Base-by-base conservation (phyloP, 495 filamentous ascomycete species). In the Talaromyces stipitatus region DNA sequence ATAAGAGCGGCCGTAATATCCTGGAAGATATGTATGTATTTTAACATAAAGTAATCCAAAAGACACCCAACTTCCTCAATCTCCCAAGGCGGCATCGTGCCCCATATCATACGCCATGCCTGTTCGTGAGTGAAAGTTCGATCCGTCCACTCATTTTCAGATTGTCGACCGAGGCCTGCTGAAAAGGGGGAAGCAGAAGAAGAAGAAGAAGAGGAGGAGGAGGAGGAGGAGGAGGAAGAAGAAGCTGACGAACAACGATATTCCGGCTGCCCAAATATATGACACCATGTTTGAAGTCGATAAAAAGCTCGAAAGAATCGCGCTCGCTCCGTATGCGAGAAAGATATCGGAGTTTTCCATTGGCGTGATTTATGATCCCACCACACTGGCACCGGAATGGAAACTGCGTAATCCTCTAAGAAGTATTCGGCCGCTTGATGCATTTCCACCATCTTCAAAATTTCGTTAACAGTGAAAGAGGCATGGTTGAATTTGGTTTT, bases 1-100 rank as follows among this genome's bases (percentile, higher is more conserved):
- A 51, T 30, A 20, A 51, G 23, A 7, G 24, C 5, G 18, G 24
- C 18, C 26, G 48, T 51, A 16, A 51, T 51, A n/a, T 51, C 48
- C 28, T 51, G 24, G 14, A 51, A 51, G 0, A 51, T 16, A 7
- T 51, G 26, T 3, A 30, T 28, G 16, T 51, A 51, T 51, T 30
- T 27, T 12, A 12, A 26, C 48, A 28, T 18, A 14, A 51, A 18
- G 14, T 28, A 51, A 24, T 27, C 28, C 48, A 27, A 20, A 3
- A 51, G 24, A 20, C 22, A 51, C 2, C 48, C 48, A 12, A 51
- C 48, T 10, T 51, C 48, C 10, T 51, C 48, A 26, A 51, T 20
- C 26, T 51, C 48, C 48, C 48, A 51, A 4, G 48, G 48, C 26
- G 48, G 28, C 48, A 51, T 51, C 11, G 48, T 51, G 20, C 48